Base-by-base conservation (phyloP, 257 asterid species). In the Plantago ovata region DNA sequence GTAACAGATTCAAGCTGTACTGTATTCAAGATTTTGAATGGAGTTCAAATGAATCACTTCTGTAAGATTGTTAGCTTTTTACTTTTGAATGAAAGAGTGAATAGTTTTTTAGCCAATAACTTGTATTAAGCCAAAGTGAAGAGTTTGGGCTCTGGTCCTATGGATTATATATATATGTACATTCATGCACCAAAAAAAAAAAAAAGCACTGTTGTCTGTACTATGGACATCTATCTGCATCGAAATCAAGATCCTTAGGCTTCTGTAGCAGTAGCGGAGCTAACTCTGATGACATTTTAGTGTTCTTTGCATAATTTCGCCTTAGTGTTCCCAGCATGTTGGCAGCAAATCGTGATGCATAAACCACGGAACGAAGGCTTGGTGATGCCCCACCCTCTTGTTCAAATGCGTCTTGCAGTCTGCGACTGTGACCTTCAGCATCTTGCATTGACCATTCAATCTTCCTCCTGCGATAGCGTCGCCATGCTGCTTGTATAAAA, bases 401-500 rank as follows among this genome's bases (percentile, higher is more conserved):
- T 49, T 24, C 55, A 24, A 49, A 49, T 49, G 55, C 36, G 41
- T 57, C 70, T 54, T 69, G 74, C 53, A 70, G 68, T 10, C 74
- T 80, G 32, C 83, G 73, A 12, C 75, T 77, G 39, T 60, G 20
- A 13, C 54, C 81, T 56, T 73, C 80, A 1, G 68, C 95, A 48
- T 77, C 96, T 68, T 87, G 94, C 50, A 81, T 93, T 75, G 84
- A 85, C 57, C 87, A 70, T 58, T 64, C 76, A 49, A 67, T 63
- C 58, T 92, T 92, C 73, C 97, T 76, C 60, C 79, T 88, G 57
- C 82, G 74, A 55, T 92, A 79, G 16, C 98, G 77, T 4, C 97
- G 78, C 98, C 98, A 92, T 0, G 96, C 98, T 12, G 97, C 95
- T 68, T 92, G 98, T 54, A 92, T 85, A 46, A 88, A 92, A 77